Evolutionary conservation across 2,329 filamentous ascomycete species (phyloP).

Genomic region (Drechslerella coelobrocha): DNA sequence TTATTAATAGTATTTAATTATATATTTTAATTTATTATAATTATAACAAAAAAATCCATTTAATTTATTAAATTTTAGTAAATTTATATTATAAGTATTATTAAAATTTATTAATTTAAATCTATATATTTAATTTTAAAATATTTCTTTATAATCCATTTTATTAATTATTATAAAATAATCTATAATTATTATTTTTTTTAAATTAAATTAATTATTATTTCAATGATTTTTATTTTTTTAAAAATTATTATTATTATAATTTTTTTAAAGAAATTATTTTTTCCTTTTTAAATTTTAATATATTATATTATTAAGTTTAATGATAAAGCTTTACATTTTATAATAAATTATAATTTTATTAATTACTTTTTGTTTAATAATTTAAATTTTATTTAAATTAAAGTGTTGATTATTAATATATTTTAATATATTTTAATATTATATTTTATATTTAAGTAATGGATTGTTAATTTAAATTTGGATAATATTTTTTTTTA

Average conservation of each 20-base stretch:
- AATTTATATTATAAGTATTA: neutral
- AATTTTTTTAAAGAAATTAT: neutral
- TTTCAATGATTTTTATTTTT: too few relatives aligned
- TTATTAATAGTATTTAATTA: neutral
- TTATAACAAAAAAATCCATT: neutral
- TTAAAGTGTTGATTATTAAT: neutral
- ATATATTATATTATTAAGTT: neutral
- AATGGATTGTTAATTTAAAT: neutral
- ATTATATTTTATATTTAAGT: too few relatives aligned
- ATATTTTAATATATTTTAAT: neutral
- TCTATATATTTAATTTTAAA: neutral
- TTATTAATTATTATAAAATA: too few relatives aligned
- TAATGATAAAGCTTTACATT: neutral
- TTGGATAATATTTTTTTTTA: neutral
- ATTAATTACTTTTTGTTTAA: too few relatives aligned
- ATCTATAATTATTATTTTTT: too few relatives aligned
- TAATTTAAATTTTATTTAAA: neutral
- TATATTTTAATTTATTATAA: neutral
- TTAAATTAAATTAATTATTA: too few relatives aligned
- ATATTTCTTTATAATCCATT: neutral
- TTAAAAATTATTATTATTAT: too few relatives aligned
- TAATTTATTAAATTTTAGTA: neutral
- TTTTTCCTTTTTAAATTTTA: neutral
- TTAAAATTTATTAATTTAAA: neutral
- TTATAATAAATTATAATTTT: neutral